These are phyloP conservation scores for Melastoma candidum DNA, from an alignment of 441 rosid species.

Conservation along the genomic window DNA sequence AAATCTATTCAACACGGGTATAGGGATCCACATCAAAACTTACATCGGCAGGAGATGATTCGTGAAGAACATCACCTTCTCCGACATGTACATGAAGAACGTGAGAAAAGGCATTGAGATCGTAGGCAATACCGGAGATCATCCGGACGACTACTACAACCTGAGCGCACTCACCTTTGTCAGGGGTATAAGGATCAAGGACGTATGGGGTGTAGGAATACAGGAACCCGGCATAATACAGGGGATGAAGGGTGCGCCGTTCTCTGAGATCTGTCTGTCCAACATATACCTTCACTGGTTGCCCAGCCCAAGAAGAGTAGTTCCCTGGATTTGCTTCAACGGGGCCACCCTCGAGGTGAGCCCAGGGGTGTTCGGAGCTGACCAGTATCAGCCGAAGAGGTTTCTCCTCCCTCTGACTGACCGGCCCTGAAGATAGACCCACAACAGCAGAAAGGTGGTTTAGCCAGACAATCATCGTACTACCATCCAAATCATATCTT, in stretches of 20 bases:
- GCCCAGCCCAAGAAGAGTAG: slow-evolving; percentile 22
- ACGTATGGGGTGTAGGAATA: slow-evolving; percentile 67
- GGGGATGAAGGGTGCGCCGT: slow-evolving; percentile 62
- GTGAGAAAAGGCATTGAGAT: slow-evolving; percentile 61
- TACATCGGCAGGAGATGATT: slow-evolving; percentile 76
- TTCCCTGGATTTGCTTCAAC: slow-evolving; percentile 68
- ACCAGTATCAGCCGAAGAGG: slow-evolving; percentile 23
- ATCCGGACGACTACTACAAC: slow-evolving; percentile 59
- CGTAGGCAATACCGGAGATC: slow-evolving; percentile 75
- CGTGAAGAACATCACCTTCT: slow-evolving; percentile 58
- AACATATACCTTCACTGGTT: slow-evolving; percentile 58
- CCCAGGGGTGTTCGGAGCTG: slow-evolving; percentile 72
- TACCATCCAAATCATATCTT: too few species aligned
- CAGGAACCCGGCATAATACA: slow-evolving; percentile 51
- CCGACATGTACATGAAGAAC: slow-evolving; percentile 46
- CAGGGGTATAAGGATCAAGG: slow-evolving; percentile 36
- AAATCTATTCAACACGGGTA: slow-evolving; percentile 48
- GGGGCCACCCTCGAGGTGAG: slow-evolving; percentile 65
- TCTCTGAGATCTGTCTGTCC: slow-evolving; percentile 63
- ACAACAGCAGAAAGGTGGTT: too few species aligned
- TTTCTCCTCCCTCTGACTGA: slow-evolving; percentile 37
- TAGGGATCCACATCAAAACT: slow-evolving; percentile 74
- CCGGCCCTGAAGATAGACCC: too few species aligned
- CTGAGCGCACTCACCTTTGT: slow-evolving; percentile 72
- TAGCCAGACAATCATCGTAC: too few species aligned